Conservation (phyloP, 2,329 filamentous ascomycete species). For the Clarireedia sp. region DNA sequence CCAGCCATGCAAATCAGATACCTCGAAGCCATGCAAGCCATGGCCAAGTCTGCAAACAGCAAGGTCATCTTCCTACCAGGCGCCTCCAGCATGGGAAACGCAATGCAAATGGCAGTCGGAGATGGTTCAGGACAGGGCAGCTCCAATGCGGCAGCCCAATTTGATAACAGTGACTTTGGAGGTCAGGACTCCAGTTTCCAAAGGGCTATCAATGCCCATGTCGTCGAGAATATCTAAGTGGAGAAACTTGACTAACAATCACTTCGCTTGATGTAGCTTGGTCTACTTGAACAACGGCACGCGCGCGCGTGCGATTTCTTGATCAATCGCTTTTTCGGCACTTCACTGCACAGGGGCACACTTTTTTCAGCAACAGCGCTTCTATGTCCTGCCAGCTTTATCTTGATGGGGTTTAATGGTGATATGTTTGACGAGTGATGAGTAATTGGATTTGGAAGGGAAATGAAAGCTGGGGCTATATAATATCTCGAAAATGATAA, state of each 20-base stretch:
- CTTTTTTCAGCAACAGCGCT: background rate
- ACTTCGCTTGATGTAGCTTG: conserved; percentile 23
- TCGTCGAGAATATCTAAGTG: conserved; percentile 75
- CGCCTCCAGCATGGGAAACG: conserved; percentile 49
- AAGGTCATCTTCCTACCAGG: conserved; percentile 81
- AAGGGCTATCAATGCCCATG: conserved; percentile 69
- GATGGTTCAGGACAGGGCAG: conserved; percentile 45
- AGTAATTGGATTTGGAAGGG: background rate
- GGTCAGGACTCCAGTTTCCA: conserved; percentile 58
- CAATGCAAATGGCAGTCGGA: conserved; percentile 42
- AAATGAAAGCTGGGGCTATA: too few relatives aligned
- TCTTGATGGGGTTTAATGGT: background rate
- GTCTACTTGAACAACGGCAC: conserved; percentile 21
- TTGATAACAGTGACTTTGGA: conserved; percentile 41
- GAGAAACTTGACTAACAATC: conserved; percentile 18
- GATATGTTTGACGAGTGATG: background rate
- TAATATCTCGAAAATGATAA: background rate
- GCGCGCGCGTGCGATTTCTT: background rate
- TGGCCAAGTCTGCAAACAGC: conserved; percentile 87
- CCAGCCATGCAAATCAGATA: conserved; percentile 98
- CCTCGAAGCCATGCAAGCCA: conserved; percentile 96
- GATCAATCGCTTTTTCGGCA: background rate
- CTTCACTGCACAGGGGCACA: background rate
- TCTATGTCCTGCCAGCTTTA: background rate
- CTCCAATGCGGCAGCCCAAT: conserved; percentile 32